These are phyloP conservation scores for Berkeleyomyces rouxiae DNA, from an alignment of 2,329 filamentous ascomycete species.

Conservation along the genomic window DNA sequence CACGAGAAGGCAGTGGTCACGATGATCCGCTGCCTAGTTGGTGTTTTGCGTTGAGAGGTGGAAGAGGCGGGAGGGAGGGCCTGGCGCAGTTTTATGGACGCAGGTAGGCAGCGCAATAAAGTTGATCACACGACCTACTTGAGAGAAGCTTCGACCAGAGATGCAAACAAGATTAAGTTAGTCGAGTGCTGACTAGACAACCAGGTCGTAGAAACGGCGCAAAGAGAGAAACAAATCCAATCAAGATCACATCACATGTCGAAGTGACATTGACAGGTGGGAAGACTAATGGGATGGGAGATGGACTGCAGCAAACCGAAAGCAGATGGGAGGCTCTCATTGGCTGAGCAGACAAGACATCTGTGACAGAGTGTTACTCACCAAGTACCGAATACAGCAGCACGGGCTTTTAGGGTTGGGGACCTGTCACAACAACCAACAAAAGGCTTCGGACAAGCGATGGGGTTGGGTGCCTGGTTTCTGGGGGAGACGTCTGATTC, in stretches of 20 bases:
- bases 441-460: background rate
- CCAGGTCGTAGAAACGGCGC: background rate
- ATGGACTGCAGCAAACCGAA: background rate
- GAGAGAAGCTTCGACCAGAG: too few relatives aligned
- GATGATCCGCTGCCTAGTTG: background rate
- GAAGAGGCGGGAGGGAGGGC: too few relatives aligned
- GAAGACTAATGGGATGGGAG: background rate
- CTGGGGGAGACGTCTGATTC: background rate
- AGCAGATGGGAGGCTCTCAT: background rate
- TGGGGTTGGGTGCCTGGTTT: background rate
- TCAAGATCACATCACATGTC: background rate
- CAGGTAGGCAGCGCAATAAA: too few relatives aligned
- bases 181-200: too few relatives aligned
- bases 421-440: background rate
- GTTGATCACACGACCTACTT: too few relatives aligned
- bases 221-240: background rate
- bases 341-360: background rate
- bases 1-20: background rate
- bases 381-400: constrained; percentile 5
- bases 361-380: constrained; percentile 1
- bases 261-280: background rate
- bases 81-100: too few relatives aligned
- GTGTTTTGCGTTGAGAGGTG: too few relatives aligned
- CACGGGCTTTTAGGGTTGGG: background rate
- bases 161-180: too few relatives aligned